phyloP scores from a whole-genome alignment of 164 flowering plant genomes.

The grape (Vitis vinifera) region ASM3070453v1 NC_081822.1:2951001-2951500 shows the following conservation, averaged over 20 bases:
- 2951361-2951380: neutral
- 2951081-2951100: constrained; percentile 14
- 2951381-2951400: too few species aligned
- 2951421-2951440: too few species aligned
- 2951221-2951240: neutral
- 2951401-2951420: too few species aligned
- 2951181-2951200: constrained; percentile 28
- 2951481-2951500: too few species aligned
- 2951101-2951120: constrained; percentile 20
- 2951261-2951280: neutral
- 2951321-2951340: neutral
- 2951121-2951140: constrained; percentile 28
- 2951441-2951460: too few species aligned
- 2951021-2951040: too few species aligned
- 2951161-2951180: constrained; percentile 26
- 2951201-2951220: constrained; percentile 20
- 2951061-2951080: neutral
- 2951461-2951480: too few species aligned
- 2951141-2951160: constrained; percentile 17
- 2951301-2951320: neutral
- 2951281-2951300: neutral
- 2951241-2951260: neutral
- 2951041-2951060: too few species aligned
- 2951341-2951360: neutral
- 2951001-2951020: too few species aligned